Evolutionary conservation across 2,329 filamentous ascomycete species (phyloP), one percentile per base, ranked within the genome.

Genomic region (Ambrosiella cleistominuta): DNA sequence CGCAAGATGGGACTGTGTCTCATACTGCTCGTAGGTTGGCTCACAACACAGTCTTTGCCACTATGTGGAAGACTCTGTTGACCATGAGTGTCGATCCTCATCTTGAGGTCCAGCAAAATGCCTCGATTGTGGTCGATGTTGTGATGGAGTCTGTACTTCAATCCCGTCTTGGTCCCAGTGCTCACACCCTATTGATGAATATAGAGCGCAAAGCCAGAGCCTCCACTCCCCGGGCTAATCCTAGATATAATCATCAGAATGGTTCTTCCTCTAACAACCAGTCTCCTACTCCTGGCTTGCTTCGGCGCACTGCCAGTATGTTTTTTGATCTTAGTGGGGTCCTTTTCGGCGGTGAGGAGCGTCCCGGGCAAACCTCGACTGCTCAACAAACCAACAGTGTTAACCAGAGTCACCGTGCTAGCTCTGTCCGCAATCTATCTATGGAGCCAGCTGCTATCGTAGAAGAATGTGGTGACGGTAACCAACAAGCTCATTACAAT

Each of bases 31-130:
- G 80, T 50, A 78, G 80, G 0, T 70, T 87, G 9, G 88, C 90
- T 11, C 83, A 87, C 63, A 93, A 95, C 66, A 95, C 89, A 0
- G 86, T 95, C 15, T 96, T 94, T 68, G 85, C 90, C 37, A 86
- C 90, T 0, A 85, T 94, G 62, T 98, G 93, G 93, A 93, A 95
- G 68, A 87, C 96, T 65, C 77, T 94, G 49, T 74, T 96, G 60
- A 87, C 95, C 62, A 77, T 97, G 68, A 91, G 88, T 50, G 88
- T 95, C 15, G 93, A 98, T 66, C 91, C 93, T 45, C 90, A 96
- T 66, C 89, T 91, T 1, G 91, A 97, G 66, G 87, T 97, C 39
- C 86, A 94, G 62, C 79, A 85, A 63, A 86, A 93, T 67, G 91
- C 89, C 8, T 83, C 82, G 5, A 76, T 85, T n/a, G 82, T 97